A percentile compares a stretch with the other conserved stretches of the same genome.
phyloP scores from a whole-genome alignment of 2,329 filamentous ascomycete genomes.

The Cytospora mali region DNA sequence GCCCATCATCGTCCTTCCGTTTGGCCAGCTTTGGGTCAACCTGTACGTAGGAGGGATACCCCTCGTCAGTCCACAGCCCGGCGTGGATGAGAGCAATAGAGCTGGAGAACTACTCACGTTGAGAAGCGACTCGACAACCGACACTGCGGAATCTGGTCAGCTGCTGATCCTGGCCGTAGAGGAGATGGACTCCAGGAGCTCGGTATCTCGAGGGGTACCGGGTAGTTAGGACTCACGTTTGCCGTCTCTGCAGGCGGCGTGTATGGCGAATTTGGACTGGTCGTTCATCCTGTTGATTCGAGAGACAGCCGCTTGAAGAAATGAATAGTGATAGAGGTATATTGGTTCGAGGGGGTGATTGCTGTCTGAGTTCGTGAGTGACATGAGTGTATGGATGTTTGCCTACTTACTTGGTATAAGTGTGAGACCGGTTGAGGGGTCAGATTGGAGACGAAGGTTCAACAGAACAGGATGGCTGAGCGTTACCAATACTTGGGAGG shows the following conservation, averaged over 20 bases:
- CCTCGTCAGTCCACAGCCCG: not conserved
- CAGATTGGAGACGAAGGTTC: not conserved
- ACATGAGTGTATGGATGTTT: not conserved
- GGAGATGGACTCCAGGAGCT: not conserved
- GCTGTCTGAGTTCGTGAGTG: not conserved
- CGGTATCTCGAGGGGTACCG: too few relatives aligned
- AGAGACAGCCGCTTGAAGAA: not conserved
- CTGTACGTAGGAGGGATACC: conserved; percentile 43
- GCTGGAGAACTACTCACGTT: conserved; percentile 51
- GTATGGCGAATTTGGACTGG: conserved; percentile 74
- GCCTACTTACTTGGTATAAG: not conserved
- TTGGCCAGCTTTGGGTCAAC: conserved; percentile 77
- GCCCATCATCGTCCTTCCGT: conserved; percentile 79
- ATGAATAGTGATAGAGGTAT: not conserved
- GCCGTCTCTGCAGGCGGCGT: conserved; percentile 84
- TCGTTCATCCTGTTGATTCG: conserved; percentile 35
- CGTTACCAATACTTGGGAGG: not conserved
- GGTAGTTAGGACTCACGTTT: conserved; percentile 60
- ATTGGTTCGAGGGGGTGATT: not conserved
- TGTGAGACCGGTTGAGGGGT: not conserved
- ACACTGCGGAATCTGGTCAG: conserved; percentile 50
- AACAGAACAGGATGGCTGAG: not conserved
- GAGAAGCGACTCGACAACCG: conserved; percentile 73
- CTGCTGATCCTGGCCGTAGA: not conserved
- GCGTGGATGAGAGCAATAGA: not conserved